Evolutionary conservation across 2,329 filamentous ascomycete genomes (phyloP).

Genomic region (Penicillium olsonii): DNA sequence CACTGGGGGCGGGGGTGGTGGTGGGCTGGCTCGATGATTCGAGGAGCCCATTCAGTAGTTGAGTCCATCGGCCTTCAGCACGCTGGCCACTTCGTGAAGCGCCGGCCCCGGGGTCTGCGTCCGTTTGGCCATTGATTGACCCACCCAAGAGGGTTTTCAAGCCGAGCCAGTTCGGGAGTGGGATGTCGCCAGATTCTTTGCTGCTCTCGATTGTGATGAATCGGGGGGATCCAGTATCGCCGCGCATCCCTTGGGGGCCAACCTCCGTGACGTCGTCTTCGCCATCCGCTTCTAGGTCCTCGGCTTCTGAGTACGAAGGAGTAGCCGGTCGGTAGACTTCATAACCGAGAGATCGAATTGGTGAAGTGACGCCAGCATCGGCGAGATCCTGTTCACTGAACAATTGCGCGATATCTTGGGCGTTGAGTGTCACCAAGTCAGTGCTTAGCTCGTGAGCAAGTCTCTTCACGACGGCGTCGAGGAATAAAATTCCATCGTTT

Average conservation of each 20-base stretch:
- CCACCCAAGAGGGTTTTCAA: slow-evolving; percentile 34
- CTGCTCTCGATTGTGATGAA: slow-evolving; percentile 39
- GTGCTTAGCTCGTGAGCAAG: slow-evolving; percentile 59
- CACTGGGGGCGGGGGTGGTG: slow-evolving; percentile 2
- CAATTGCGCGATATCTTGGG: slow-evolving; percentile 49
- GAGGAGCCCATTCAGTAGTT: slow-evolving; percentile 38
- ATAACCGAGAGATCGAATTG: slow-evolving; percentile 53
- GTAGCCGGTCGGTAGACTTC: slow-evolving; percentile 51
- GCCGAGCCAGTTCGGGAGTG: slow-evolving; percentile 33
- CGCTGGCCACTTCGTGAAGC: slow-evolving; percentile 23
- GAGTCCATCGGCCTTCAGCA: slow-evolving; percentile 34
- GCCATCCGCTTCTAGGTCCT: slow-evolving; percentile 51
- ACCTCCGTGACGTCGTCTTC: slow-evolving; percentile 41
- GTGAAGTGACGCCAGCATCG: slow-evolving; percentile 34
- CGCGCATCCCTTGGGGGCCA: slow-evolving; percentile 21
- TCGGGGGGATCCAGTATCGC: slow-evolving; percentile 25
- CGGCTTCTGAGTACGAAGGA: slow-evolving; percentile 36
- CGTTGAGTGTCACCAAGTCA: slow-evolving; percentile 46
- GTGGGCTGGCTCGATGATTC: slow-evolving; percentile 23
- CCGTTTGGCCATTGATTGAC: slow-evolving; percentile 32
- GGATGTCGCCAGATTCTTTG: slow-evolving; percentile 33
- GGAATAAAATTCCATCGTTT: slow-evolving; percentile 54
- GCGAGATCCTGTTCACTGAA: slow-evolving; percentile 45
- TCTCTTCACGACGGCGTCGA: slow-evolving; percentile 64
- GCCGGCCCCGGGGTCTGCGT: slow-evolving; percentile 19